Percentiles rank a stretch among this genome's conserved stretches.
phyloP scores from a whole-genome alignment of 2,329 filamentous ascomycete genomes.

The Ophiostoma australiae region DNA sequence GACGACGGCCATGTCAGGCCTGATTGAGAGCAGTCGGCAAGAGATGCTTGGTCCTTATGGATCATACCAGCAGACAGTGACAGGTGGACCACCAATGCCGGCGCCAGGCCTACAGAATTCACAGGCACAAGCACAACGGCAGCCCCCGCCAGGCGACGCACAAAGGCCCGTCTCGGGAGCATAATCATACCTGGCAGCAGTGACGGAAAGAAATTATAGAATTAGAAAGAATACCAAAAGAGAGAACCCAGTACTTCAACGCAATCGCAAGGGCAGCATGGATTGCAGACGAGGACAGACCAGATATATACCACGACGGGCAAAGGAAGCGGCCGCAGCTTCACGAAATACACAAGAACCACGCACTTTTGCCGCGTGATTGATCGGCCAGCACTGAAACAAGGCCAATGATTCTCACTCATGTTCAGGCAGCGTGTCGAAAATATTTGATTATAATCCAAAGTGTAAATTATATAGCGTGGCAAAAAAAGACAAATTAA shows the following conservation, averaged over 20 bases:
- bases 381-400: too few relatives aligned
- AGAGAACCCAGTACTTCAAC: too few relatives aligned
- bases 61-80: conserved; percentile 27
- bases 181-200: background rate
- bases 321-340: background rate
- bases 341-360: background rate
- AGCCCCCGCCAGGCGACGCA: background rate
- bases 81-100: conserved; percentile 16
- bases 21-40: conserved; percentile 31
- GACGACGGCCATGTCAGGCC: conserved; percentile 33
- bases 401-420: background rate
- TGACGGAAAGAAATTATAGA: background rate
- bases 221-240: background rate
- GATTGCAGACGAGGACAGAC: background rate
- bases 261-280: background rate
- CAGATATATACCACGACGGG: background rate
- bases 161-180: background rate
- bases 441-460: background rate
- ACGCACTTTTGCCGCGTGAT: too few relatives aligned
- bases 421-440: background rate
- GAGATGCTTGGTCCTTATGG: conserved; percentile 29
- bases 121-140: background rate
- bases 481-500: background rate
- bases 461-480: background rate
- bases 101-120: background rate